A percentile compares a stretch with the other conserved stretches of the same genome.
Evolutionary conservation across 495 filamentous ascomycete genomes (phyloP).

Genomic region (Penicillium macrosclerotiorum): DNA sequence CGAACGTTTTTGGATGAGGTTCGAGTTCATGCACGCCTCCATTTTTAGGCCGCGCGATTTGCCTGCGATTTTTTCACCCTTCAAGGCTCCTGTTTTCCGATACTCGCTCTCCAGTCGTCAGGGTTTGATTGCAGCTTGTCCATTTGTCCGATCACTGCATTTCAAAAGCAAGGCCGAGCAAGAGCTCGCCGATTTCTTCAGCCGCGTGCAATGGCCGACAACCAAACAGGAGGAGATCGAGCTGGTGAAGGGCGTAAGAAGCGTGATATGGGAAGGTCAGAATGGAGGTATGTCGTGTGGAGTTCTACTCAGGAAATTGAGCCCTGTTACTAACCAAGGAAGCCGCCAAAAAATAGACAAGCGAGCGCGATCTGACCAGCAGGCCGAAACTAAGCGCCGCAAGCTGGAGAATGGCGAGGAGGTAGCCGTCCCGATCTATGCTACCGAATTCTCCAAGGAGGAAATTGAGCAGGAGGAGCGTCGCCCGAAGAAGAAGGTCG

Average conservation of each 20-base stretch:
- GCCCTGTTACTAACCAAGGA: slow-evolving; percentile 55
- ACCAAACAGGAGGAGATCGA: slow-evolving; percentile 33
- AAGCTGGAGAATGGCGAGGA: slow-evolving; percentile 50
- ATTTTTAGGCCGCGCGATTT: slow-evolving; percentile 13
- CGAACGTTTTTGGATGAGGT: background rate
- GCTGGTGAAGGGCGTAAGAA: slow-evolving; percentile 53
- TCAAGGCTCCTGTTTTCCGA: background rate
- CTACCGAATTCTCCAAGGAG: slow-evolving; percentile 62
- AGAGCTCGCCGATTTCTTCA: slow-evolving; percentile 22
- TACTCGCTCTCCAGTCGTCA: background rate
- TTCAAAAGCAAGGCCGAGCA: slow-evolving; percentile 11
- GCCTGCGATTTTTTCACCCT: slow-evolving; percentile 2
- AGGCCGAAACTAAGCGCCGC: slow-evolving; percentile 58
- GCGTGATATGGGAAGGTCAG: slow-evolving; percentile 63
- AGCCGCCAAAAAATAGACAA: slow-evolving; percentile 63
- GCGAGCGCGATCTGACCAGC: slow-evolving; percentile 56
- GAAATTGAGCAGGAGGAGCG: slow-evolving; percentile 83
- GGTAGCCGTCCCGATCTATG: slow-evolving; percentile 41
- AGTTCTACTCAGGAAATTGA: background rate
- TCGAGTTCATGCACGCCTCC: slow-evolving; percentile 25
- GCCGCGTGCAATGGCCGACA: slow-evolving; percentile 39
- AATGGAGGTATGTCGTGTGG: slow-evolving; percentile 55
- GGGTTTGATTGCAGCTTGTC: background rate
- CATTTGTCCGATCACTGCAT: slow-evolving; percentile 4
- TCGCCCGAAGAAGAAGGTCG: slow-evolving; percentile 91